Base-by-base conservation (phyloP, 768 basidiomycete genomes). In the Russula virescens region DNA sequence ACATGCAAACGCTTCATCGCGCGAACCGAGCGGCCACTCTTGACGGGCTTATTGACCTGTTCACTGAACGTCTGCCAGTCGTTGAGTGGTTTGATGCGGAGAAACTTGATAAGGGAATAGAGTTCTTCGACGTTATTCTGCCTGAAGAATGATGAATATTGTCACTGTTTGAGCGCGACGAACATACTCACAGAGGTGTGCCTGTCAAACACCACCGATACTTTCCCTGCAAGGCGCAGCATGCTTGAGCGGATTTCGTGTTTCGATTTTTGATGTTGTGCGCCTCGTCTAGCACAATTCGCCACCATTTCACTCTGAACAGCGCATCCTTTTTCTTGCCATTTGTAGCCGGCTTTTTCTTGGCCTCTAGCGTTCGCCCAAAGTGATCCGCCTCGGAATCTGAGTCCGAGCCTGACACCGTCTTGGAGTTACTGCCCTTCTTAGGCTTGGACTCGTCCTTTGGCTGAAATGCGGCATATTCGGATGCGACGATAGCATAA, bases 281-380 rank as follows among this genome's bases (percentile, higher is more conserved):
- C 0, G 94, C 94, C 70, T 97, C 94, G 70, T 97, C 94, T 91
- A 98, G 81, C 28, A 98, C 88, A 52, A 96, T 79, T 13, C 92
- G 80, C 75, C 84, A 88, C 88, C 91, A 98, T 67, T 85, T 85
- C 26, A 91, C 79, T 19, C 80, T 80, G 68, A 90, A 97, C 23
- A 99, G 68, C 0, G 88, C 86, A 67, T 82, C 80, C 64, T 82
- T 85, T 21, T 68, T 69, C 73, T 83, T 84, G 46, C 73, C 74
- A 5, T 75, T 73, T 51, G 70, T 71, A 13, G 71, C 68, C 38
- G 79, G 75, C 69, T 78, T 84, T 60, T 77, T 79, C 42, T 79
- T 79, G 52, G 73, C 77, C 25, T 73, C 74, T 23, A 81, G 69
- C 4, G 75, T 76, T 21, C 77, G 75, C 0, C 80, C 79, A 55